Base-by-base conservation (phyloP, 805 yeast species). In the Myxozyma sirexii region DNA sequence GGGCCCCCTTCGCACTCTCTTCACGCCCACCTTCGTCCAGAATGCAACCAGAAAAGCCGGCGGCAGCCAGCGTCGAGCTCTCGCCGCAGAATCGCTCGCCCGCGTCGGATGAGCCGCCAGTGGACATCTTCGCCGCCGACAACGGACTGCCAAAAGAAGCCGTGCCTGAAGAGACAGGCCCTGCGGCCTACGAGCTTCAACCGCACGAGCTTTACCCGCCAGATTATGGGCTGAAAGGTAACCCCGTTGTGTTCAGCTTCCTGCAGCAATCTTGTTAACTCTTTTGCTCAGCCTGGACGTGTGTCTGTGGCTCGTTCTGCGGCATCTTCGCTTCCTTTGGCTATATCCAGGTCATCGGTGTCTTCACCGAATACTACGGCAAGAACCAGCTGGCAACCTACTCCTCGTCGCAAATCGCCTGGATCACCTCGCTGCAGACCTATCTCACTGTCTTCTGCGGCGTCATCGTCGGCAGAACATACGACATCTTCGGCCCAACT, bases 281-380 rank as follows among this genome's bases (percentile, higher is more conserved):
- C n/a, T n/a, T n/a, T n/a, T 21, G 2, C 35, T 2, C 8, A 48
- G 86, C 87, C 76, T 75, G 85, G 70, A 76, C 79, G 4, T 82
- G 83, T 0, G 71, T 81, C 1, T 56, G 81, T 12, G 87, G 87
- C 1, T 79, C 85, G 0, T 81, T 82, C 64, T 71, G 83, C 29
- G 89, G 89, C 1, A 73, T 83, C 57, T 70, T 82, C 5, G 79
- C 82, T 48, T 77, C 82, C 2, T 82, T 86, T 68, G 96, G 96
- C 1, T 66, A 87, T 31, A 37, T 61, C 49, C 62, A 61, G 33
- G 53, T 46, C 38, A 58, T 61, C 33, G 74, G 73, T 7, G 68
- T 62, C 2, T 71, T 60, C 48, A 19, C 26, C 17, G 65, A 66
- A 1, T 71, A 70, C 54, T 72, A 71, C 52, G 55, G 60, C 49